Percentiles rank a stretch among this genome's conserved stretches.
Evolutionary conservation across 1,284 basidiomycete species (phyloP).

Genomic region (Caloboletus inedulis): DNA sequence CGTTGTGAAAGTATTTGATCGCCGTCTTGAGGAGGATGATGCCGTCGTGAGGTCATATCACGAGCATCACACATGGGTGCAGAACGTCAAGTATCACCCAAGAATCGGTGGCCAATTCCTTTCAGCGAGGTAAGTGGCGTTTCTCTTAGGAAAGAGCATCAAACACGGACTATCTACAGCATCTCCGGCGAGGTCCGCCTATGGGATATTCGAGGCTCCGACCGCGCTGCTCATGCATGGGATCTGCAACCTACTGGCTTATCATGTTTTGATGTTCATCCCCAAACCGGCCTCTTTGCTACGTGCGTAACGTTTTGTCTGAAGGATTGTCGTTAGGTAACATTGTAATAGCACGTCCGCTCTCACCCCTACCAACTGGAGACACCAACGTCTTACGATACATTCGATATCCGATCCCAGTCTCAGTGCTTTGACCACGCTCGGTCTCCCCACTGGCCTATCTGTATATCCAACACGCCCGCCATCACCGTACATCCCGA

Average conservation of each 20-base stretch:
- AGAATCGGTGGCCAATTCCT: constrained; percentile 73
- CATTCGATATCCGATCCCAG: constrained; percentile 47
- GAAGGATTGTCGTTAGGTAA: not conserved
- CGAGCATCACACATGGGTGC: constrained; percentile 89
- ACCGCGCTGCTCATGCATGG: constrained; percentile 63
- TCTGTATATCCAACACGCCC: constrained; percentile 50
- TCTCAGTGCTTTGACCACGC: constrained; percentile 43
- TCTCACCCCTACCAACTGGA: constrained; percentile 55
- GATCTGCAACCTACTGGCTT: constrained; percentile 72
- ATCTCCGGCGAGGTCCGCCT: constrained; percentile 88
- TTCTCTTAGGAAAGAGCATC: not conserved
- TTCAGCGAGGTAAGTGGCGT: constrained; percentile 72
- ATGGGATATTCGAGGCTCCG: constrained; percentile 84
- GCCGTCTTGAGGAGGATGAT: constrained; percentile 80
- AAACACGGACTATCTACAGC: constrained; percentile 41
- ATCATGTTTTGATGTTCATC: constrained; percentile 86
- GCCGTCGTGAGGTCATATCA: constrained; percentile 82
- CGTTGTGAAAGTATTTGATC: constrained; percentile 87
- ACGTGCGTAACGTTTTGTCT: constrained; percentile 52
- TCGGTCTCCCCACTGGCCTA: constrained; percentile 52
- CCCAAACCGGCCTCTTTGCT: constrained; percentile 82
- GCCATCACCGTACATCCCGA: constrained; percentile 59
- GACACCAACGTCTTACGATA: constrained; percentile 59
- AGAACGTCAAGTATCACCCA: constrained; percentile 87
- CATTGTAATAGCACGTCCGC: constrained; percentile 53